These are phyloP conservation scores for Pseudogymnoascus sp. DNA, from an alignment of 2,329 filamentous ascomycete species.

Conservation along the genomic window DNA sequence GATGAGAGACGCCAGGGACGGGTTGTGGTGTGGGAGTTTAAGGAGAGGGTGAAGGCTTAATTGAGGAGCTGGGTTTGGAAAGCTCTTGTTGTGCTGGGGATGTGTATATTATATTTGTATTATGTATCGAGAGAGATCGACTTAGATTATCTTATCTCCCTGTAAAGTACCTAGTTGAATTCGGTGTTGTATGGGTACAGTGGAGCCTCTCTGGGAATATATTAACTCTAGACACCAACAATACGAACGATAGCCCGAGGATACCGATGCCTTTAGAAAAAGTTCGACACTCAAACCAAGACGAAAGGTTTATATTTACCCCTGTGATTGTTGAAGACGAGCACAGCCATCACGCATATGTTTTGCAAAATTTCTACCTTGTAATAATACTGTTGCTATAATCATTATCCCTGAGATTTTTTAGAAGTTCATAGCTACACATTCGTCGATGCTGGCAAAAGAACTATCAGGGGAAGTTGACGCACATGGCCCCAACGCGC, in stretches of 20 bases:
- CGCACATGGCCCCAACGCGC: neutral
- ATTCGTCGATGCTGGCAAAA: neutral
- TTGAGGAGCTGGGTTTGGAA: neutral
- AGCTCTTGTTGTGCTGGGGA: neutral
- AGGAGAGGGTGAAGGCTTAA: neutral
- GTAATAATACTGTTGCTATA: neutral
- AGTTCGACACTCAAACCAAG: no score
- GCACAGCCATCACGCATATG: neutral
- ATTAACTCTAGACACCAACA: no score
- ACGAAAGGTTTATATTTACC: neutral
- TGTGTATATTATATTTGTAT: neutral
- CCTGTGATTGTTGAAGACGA: neutral
- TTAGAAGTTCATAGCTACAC: neutral
- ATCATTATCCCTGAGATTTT: neutral
- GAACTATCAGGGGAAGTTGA: neutral
- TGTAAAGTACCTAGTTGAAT: no score
- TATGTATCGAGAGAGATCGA: no score
- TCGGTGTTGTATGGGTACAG: no score
- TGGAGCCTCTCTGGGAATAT: no score
- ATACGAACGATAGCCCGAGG: no score
- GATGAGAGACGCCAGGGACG: slow-evolving; percentile 50
- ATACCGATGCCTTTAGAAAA: no score
- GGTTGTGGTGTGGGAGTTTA: slow-evolving; percentile 51
- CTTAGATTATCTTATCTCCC: no score
- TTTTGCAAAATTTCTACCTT: neutral